Evolutionary conservation across 2,329 filamentous ascomycete species (phyloP), one percentile per base, ranked within the genome.

Genomic region (Herpotrichia juniperi): DNA sequence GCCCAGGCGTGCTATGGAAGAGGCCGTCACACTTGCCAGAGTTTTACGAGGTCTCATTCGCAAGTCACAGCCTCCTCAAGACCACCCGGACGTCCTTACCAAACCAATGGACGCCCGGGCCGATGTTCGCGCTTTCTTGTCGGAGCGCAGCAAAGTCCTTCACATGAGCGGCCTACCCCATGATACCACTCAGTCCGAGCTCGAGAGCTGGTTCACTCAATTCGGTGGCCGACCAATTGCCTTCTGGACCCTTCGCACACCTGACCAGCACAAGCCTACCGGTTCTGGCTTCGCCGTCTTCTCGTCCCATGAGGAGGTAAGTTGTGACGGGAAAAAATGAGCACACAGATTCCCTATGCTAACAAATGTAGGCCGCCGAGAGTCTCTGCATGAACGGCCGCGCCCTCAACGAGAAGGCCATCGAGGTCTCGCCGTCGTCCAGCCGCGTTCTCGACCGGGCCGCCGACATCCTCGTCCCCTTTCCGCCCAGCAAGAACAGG

Each of bases 201-300:
- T 99, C 21, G 94, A 99, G 79, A 97, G 93, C 78, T 99, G 94
- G 94, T 99, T 97, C 73, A 99, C 94, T 25, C 94, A 99, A 76
- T 99, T 96, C 72, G 94, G 94, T 59, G 94, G 94, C 44, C 90
- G 94, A 37, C 94, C 94, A 25, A 99, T 99, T 78, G 94, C 94
- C 17, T 99, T 99, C 79, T 99, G 94, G 94, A 99, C 94, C 16
- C 83, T 99, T 45, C 90, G 93, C 57, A 99, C 94, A 12, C 94
- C 94, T 2, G 94, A 99, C 76, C 94, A 97, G 78, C 94, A 97
- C 78, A 99, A 99, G 82, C 94, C 94, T n/a, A 99, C 94, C 9
- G 94, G 94, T 37, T 96, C 93, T 48, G 94, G 94, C 48, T 99
- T 99, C 76, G 94, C 94, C 44, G 93, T 99, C 50, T 99, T 99